Conservation (phyloP, 2,329 filamentous ascomycete genomes). For the Trichoderma asperellum region DNA sequence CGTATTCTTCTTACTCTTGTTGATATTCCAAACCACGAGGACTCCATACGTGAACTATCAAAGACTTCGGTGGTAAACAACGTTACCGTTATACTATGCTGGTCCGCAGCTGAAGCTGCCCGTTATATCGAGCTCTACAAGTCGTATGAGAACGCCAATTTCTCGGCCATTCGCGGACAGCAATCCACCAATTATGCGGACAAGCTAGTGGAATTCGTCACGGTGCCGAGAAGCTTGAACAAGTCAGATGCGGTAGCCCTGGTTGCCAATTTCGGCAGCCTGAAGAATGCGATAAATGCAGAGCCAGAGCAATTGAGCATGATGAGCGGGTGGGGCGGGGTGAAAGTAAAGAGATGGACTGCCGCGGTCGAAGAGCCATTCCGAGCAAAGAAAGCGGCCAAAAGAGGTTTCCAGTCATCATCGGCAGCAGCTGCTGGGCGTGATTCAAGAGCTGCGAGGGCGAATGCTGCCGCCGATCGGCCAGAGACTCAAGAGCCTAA, state of each 20-base stretch:
- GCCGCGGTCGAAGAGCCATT: constrained; percentile 84
- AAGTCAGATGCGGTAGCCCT: constrained; percentile 91
- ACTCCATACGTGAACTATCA: constrained; percentile 82
- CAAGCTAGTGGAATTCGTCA: constrained; percentile 89
- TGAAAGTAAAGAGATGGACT: constrained; percentile 89
- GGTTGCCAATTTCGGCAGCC: constrained; percentile 88
- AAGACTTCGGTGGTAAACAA: constrained; percentile 94
- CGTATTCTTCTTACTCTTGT: constrained; percentile 89
- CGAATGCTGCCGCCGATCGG: constrained; percentile 32
- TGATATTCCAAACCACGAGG: constrained; percentile 93
- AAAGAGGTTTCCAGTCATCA: constrained; percentile 34
- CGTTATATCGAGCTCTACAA: constrained; percentile 96
- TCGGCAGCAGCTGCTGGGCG: neutral
- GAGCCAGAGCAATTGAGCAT: constrained; percentile 80
- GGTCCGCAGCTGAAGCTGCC: constrained; percentile 91
- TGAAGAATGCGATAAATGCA: constrained; percentile 85
- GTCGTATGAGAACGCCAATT: constrained; percentile 82
- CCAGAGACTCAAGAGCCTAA: constrained; percentile 48
- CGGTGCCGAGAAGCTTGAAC: constrained; percentile 85
- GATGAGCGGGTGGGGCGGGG: constrained; percentile 92
- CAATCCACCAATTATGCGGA: constrained; percentile 85
- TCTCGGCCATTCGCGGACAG: constrained; percentile 81
- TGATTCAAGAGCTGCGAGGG: neutral
- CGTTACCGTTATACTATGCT: constrained; percentile 88
- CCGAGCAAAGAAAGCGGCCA: constrained; percentile 71